phyloP scores from a whole-genome alignment of 108 stramenopile genomes.

The Cyclotella choctawhatcheeana region DNA sequence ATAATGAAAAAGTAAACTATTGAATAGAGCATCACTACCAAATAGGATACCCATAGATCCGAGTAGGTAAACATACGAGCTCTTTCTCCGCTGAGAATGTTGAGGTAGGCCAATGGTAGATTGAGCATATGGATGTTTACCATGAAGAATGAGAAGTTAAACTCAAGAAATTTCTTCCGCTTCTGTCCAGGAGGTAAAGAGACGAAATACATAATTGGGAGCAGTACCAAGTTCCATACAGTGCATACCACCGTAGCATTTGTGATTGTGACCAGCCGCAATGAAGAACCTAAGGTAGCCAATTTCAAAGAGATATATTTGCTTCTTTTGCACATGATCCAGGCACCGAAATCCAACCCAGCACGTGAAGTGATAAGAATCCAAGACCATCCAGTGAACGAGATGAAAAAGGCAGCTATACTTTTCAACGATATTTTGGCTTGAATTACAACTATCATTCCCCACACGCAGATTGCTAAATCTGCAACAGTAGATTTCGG shows the following conservation, averaged over 20 bases:
- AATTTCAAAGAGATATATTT: slow-evolving; percentile 16
- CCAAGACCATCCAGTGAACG: slow-evolving; percentile 57
- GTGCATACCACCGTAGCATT: slow-evolving; percentile 54
- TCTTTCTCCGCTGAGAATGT: slow-evolving; percentile 52
- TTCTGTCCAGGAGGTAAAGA: slow-evolving; percentile 52
- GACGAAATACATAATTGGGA: slow-evolving; percentile 70
- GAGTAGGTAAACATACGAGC: slow-evolving; percentile 50
- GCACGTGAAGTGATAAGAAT: slow-evolving; percentile 40
- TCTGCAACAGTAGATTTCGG: slow-evolving; percentile 32
- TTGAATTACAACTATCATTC: slow-evolving; percentile 27
- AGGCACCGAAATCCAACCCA: slow-evolving; percentile 38
- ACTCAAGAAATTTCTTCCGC: slow-evolving; percentile 59
- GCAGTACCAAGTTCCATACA: slow-evolving; percentile 83
- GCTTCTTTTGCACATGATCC: slow-evolving; percentile 15
- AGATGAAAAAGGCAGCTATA: slow-evolving; percentile 38
- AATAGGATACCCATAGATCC: slow-evolving; percentile 61
- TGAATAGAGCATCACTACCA: slow-evolving; percentile 58
- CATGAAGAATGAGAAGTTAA: slow-evolving; percentile 67
- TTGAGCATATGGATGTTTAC: slow-evolving; percentile 77
- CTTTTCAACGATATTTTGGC: slow-evolving; percentile 33
- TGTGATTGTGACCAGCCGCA: slow-evolving; percentile 44
- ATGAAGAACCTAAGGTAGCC: slow-evolving; percentile 30
- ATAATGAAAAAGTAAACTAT: slow-evolving; percentile 69
- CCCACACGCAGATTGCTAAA: slow-evolving; percentile 34
- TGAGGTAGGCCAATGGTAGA: slow-evolving; percentile 60